phyloP scores from a whole-genome alignment of 352 stramenopile genomes.

The Aphanomyces cochlioides region DNA sequence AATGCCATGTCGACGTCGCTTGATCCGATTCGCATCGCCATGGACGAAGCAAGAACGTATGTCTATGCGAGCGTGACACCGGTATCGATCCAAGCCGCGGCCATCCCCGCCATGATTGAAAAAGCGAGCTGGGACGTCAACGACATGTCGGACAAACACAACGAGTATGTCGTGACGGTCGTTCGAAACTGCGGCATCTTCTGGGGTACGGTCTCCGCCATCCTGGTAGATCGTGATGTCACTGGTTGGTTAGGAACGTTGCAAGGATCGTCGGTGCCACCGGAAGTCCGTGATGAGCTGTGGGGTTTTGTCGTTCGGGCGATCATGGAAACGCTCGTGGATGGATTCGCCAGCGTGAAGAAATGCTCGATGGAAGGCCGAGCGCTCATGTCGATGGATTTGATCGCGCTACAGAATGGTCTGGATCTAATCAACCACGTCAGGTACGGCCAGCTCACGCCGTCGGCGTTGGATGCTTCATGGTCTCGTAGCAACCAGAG shows the following conservation, averaged over 20 bases:
- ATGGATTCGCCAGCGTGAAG: slow-evolving; percentile 85
- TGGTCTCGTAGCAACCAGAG: slow-evolving; percentile 19
- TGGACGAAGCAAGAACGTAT: slow-evolving; percentile 56
- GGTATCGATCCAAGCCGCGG: slow-evolving; percentile 44
- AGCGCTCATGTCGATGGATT: slow-evolving; percentile 96
- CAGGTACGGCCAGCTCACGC: slow-evolving; percentile 32
- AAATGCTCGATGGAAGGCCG: slow-evolving; percentile 93
- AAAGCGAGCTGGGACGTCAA: slow-evolving; percentile 61
- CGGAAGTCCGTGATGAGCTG: slow-evolving; percentile 64
- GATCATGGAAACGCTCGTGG: slow-evolving; percentile 87
- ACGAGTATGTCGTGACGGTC: slow-evolving; percentile 74
- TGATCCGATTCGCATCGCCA: slow-evolving; percentile 33
- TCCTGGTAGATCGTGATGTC: neutral
- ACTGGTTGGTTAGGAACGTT: slow-evolving; percentile 1
- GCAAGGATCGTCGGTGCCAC: slow-evolving; percentile 42
- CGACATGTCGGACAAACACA: slow-evolving; percentile 65
- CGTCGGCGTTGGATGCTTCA: neutral
- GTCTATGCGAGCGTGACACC: slow-evolving; percentile 55
- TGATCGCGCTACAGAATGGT: slow-evolving; percentile 86
- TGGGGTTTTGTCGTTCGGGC: slow-evolving; percentile 79
- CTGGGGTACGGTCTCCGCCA: slow-evolving; percentile 40
- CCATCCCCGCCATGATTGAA: slow-evolving; percentile 44
- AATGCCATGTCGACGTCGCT: slow-evolving; percentile 3
- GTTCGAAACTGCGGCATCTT: slow-evolving; percentile 79
- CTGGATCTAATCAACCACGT: slow-evolving; percentile 81